Evolutionary conservation across 768 basidiomycete species (phyloP).

Genomic region (Kwoniella mangroviensis): DNA sequence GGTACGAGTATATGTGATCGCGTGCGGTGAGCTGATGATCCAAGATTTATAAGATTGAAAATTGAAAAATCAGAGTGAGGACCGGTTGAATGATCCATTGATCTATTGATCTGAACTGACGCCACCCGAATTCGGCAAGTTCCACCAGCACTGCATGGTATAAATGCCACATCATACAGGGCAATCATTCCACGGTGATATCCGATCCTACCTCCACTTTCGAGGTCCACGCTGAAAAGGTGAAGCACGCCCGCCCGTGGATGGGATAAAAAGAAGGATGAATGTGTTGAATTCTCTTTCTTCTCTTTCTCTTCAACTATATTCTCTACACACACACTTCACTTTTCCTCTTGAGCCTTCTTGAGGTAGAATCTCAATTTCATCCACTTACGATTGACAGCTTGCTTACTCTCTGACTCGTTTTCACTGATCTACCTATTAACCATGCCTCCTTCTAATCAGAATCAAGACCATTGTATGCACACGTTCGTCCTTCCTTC

Average conservation of each 20-base stretch:
- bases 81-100: constrained; percentile 5
- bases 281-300: not conserved
- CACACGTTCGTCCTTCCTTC: not conserved
- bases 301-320: not conserved
- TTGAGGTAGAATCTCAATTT: not conserved
- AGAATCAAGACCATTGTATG: not conserved
- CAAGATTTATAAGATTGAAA: constrained; percentile 6
- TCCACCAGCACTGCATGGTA: not conserved
- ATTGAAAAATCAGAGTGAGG: constrained; percentile 4
- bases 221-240: not conserved
- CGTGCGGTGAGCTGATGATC: constrained; percentile 15
- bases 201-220: not conserved
- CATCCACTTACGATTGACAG: not conserved
- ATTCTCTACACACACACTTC: not conserved
- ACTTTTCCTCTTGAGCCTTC: not conserved
- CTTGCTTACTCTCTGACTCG: not conserved
- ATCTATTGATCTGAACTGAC: not conserved
- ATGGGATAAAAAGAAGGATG: not conserved
- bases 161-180: constrained; percentile 2
- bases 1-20: constrained; percentile 15
- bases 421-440: not conserved
- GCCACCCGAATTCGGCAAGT: constrained; percentile 14
- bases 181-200: not conserved
- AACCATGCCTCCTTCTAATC: not conserved
- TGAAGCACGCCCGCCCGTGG: not conserved